Percentiles rank a stretch among this genome's conserved stretches.
Evolutionary conservation across 1,284 basidiomycete genomes (phyloP).

Genomic region (Waitea zeae): DNA sequence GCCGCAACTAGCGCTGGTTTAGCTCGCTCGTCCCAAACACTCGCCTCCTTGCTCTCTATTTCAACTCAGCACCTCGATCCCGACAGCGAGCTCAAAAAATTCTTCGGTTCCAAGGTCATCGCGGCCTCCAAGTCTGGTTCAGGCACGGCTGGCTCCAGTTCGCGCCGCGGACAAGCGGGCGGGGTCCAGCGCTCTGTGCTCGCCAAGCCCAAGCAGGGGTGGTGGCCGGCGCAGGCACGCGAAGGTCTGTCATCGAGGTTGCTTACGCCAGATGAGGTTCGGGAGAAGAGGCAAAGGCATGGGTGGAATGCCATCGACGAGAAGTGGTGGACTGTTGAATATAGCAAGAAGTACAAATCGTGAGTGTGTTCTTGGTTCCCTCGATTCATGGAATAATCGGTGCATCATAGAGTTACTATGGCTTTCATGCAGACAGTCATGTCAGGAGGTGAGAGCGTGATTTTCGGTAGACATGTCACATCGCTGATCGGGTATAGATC

Average conservation of each 20-base stretch:
- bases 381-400: too few relatives aligned
- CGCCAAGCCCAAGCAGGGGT: slow-evolving; percentile 40
- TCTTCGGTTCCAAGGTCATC: slow-evolving; percentile 84
- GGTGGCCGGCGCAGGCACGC: slow-evolving; percentile 44
- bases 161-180: too few relatives aligned
- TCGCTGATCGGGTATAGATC: slow-evolving; percentile 27
- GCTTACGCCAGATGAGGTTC: slow-evolving; percentile 36
- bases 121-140: slow-evolving; percentile 36
- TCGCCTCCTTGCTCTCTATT: slow-evolving; percentile 51
- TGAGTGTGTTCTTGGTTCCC: too few relatives aligned
- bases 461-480: too few relatives aligned
- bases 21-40: slow-evolving; percentile 15
- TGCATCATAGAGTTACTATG: slow-evolving; percentile 54
- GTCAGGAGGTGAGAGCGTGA: slow-evolving; percentile 64
- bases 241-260: slow-evolving; percentile 54
- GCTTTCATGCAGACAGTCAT: slow-evolving; percentile 68
- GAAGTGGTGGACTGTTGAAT: slow-evolving; percentile 78
- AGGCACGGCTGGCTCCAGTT: too few relatives aligned
- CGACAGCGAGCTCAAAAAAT: slow-evolving; percentile 77
- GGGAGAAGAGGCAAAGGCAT: slow-evolving; percentile 22
- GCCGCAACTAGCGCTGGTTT: slow-evolving; percentile 5
- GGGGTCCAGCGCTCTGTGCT: slow-evolving; percentile 34
- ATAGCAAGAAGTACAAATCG: slow-evolving; percentile 70
- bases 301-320: slow-evolving; percentile 33
- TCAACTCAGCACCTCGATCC: slow-evolving; percentile 68